phyloP scores from a whole-genome alignment of 352 stramenopile species.

The Globisporangium iwayamae region DNA sequence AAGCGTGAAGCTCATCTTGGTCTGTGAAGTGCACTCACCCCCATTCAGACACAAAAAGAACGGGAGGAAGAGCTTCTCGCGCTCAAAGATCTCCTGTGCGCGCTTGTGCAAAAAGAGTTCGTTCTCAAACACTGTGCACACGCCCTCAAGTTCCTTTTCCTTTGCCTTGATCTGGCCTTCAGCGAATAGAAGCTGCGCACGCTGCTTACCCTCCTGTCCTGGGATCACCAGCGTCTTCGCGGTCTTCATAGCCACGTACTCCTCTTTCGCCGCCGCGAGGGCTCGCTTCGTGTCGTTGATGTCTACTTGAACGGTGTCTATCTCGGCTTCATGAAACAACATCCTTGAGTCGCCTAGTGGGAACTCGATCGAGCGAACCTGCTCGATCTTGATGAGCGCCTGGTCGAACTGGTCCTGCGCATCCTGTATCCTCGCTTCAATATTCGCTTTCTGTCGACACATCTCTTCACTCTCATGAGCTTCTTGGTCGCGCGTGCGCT shows the following conservation, averaged over 20 bases:
- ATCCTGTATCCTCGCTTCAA: conserved; percentile 37
- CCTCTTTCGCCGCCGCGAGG: conserved; percentile 51
- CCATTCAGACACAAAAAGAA: conserved; percentile 47
- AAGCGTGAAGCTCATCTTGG: conserved; percentile 19
- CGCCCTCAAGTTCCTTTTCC: conserved; percentile 53
- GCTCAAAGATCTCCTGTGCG: conserved; percentile 46
- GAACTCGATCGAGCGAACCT: conserved; percentile 34
- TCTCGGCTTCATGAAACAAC: conserved; percentile 59
- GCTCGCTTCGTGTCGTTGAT: conserved; percentile 43
- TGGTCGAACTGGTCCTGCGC: conserved; percentile 36
- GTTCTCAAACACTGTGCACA: conserved; percentile 53
- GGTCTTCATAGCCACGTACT: conserved; percentile 58
- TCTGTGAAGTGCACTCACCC: conserved; percentile 2
- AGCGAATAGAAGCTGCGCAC: conserved; percentile 66
- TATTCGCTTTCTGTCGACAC: conserved; percentile 33
- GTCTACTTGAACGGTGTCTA: conserved; percentile 41
- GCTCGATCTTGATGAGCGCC: conserved; percentile 31
- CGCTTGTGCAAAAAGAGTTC: conserved; percentile 74
- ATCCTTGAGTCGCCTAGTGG: conserved; percentile 50
- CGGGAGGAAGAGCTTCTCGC: conserved; percentile 64
- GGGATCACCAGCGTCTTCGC: conserved; percentile 37
- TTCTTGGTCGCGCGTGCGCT: conserved; percentile 51
- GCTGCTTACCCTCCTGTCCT: conserved; percentile 48
- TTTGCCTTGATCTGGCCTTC: conserved; percentile 65
- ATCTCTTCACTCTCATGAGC: conserved; percentile 54